These are phyloP conservation scores for Neofusicoccum kwambonambiense DNA, from an alignment of 2,329 filamentous ascomycete genomes.

Conservation along the genomic window DNA sequence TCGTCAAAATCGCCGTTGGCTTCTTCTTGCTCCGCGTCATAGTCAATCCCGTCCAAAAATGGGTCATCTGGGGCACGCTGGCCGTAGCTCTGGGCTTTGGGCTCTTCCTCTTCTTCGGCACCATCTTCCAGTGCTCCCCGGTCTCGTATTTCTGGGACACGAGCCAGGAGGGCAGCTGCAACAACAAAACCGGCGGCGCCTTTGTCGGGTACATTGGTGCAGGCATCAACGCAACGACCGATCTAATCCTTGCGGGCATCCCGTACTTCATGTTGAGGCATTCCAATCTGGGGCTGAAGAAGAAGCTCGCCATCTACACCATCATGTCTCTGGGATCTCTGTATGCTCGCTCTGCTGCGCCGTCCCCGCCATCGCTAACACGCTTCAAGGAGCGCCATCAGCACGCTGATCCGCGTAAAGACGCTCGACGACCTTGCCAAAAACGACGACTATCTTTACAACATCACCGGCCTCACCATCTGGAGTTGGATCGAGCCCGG, in stretches of 20 bases:
- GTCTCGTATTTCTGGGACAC: conserved; percentile 50
- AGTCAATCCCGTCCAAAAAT: conserved; percentile 44
- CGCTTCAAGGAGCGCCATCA: background rate
- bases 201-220: background rate
- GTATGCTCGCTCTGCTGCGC: background rate
- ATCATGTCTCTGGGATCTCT: conserved; percentile 7
- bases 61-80: conserved; percentile 39
- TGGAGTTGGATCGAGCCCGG: conserved; percentile 34
- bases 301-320: background rate
- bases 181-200: background rate
- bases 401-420: background rate
- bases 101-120: background rate
- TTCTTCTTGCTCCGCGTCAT: conserved; percentile 56
- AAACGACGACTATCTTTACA: background rate
- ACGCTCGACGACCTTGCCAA: background rate
- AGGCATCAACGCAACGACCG: background rate
- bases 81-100: background rate
- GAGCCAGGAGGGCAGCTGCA: background rate
- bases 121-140: conserved; percentile 41
- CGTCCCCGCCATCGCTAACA: background rate
- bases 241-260: background rate
- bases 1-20: conserved; percentile 52
- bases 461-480: conserved; percentile 5
- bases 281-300: background rate
- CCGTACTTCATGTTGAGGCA: conserved; percentile 4